Base-by-base conservation (phyloP, 2,329 filamentous ascomycete species). In the Pseudogymnoascus sp. region DNA sequence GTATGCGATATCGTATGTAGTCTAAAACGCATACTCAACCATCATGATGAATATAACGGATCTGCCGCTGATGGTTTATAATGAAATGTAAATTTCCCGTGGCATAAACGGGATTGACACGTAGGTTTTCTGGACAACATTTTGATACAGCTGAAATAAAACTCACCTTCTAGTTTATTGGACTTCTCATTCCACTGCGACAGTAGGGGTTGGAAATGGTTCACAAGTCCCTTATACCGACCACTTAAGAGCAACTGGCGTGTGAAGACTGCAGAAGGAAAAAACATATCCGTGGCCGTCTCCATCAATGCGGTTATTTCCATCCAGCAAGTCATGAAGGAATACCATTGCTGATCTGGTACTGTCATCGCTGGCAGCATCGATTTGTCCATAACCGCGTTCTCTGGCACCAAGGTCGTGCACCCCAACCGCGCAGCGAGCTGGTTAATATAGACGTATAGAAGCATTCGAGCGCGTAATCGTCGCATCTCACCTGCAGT, bases 221-320 rank as follows among this genome's bases (percentile, higher is more conserved):
- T 74, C 3, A 83, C 70, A 1, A 82, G 70, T 1, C 77, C 78
- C 59, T 80, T 77, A 66, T 83, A 83, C 3, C 78, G 76, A 12
- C 79, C 80, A 63, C 76, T 81, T 2, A 73, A 72, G 3, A 78
- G 61, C n/a, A 77, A 61, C 62, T 76, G 74, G 16, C 72, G 71
- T 5, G 76, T 78, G 4, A 72, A 74, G 2, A 72, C 69, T 19
- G 73, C 69, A 43, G 75, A 76, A 16, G 80, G 78, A 65, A 82
- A 83, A 37, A 82, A 77, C 66, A 80, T 81, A 63, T 82, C 80
- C 2, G 78, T 80, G 8, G 81, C 78, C 1, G 80, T 81, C 59
- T 79, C 78, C 6, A 78, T 76, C 12, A 83, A 71, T 60, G 76
- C 76, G 4, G 77, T 78, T 3, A 79, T 68, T 60, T 78, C 76